A percentile compares a stretch with the other conserved stretches of the same genome.
Conservation (phyloP, 202 grass and related monocot species). For the Panicum virgatum region DNA sequence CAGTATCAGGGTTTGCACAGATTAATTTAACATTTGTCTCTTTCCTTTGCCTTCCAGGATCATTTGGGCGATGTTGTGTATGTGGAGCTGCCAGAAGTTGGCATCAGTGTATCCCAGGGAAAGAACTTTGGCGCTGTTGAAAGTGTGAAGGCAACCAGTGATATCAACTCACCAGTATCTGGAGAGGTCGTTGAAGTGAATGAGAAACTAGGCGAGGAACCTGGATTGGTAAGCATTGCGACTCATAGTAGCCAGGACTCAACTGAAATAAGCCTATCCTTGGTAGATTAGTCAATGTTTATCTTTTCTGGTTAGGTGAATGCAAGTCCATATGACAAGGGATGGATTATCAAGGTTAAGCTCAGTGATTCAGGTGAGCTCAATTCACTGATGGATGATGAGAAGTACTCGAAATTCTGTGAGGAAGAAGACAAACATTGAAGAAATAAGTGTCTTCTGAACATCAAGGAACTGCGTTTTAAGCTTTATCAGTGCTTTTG, state of each 20-base stretch:
- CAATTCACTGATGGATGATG: slow-evolving; percentile 64
- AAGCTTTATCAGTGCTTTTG: not conserved
- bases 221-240: slow-evolving; percentile 68
- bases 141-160: slow-evolving; percentile 90
- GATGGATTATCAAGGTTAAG: slow-evolving; percentile 91
- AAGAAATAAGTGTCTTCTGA: not conserved
- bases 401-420: slow-evolving; percentile 72
- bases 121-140: slow-evolving; percentile 53
- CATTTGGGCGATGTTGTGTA: slow-evolving; percentile 97
- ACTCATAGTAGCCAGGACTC: not conserved
- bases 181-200: slow-evolving; percentile 86
- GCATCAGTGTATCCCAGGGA: slow-evolving; percentile 56
- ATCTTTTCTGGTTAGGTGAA: slow-evolving; percentile 51
- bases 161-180: slow-evolving; percentile 73
- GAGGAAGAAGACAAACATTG: slow-evolving; percentile 79
- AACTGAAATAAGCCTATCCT: not conserved
- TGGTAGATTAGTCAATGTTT: not conserved
- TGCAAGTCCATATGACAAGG: slow-evolving; percentile 62
- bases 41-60: slow-evolving; percentile 34
- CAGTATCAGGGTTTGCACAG: too few species aligned
- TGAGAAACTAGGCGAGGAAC: slow-evolving; percentile 45
- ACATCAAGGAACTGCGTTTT: not conserved
- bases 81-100: slow-evolving; percentile 91
- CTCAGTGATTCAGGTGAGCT: slow-evolving; percentile 60
- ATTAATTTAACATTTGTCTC: too few species aligned